These are phyloP conservation scores for Peniophora sp. DNA, from an alignment of 1,284 basidiomycete genomes.

Conservation along the genomic window DNA sequence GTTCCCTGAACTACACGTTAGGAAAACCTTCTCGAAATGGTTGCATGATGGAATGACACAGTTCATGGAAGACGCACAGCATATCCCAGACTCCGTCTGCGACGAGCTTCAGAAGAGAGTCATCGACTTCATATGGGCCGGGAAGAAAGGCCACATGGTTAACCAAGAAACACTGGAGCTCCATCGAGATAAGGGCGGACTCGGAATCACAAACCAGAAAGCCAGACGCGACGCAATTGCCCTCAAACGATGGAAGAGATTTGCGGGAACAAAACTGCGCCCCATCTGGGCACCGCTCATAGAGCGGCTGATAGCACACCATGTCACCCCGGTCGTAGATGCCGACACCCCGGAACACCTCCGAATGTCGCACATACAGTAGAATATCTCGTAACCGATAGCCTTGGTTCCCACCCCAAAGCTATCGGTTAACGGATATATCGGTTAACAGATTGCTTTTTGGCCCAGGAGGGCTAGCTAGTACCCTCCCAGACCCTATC, in stretches of 20 bases:
- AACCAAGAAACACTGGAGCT: slow-evolving; percentile 5
- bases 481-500: too few species aligned
- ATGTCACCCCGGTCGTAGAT: too few species aligned
- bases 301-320: too few species aligned
- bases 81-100: slow-evolving; percentile 13
- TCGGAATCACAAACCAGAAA: slow-evolving; percentile 14
- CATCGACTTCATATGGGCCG: slow-evolving; percentile 16
- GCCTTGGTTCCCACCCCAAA: too few species aligned
- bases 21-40: background rate
- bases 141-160: background rate
- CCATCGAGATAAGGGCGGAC: slow-evolving; percentile 11
- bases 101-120: slow-evolving; percentile 6
- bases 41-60: slow-evolving; percentile 14
- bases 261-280: too few species aligned
- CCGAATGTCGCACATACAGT: too few species aligned
- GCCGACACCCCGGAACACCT: too few species aligned
- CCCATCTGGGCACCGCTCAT: too few species aligned
- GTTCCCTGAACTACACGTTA: background rate
- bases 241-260: slow-evolving; percentile 15
- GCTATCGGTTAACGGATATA: too few species aligned
- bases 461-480: too few species aligned
- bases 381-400: too few species aligned
- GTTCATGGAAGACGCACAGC: slow-evolving; percentile 18
- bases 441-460: too few species aligned
- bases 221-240: slow-evolving; percentile 19